A percentile compares a stretch with the other conserved stretches of the same genome.
Conservation (phyloP, 257 asterid species). For the Apocynum venetum region DNA sequence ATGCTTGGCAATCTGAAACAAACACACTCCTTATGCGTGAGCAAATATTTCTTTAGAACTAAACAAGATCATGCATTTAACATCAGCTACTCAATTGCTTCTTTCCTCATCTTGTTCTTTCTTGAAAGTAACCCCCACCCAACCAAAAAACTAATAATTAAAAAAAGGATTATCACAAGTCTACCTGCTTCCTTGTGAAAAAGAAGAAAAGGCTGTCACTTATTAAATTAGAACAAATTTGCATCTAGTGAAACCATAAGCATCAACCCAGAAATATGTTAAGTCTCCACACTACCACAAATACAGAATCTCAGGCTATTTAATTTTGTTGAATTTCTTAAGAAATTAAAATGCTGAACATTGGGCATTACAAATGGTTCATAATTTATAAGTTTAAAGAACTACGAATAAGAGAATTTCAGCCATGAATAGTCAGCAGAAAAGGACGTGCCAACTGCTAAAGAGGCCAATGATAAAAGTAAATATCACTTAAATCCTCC, state of each 20-base stretch:
- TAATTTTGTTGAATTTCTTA: background rate
- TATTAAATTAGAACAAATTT: background rate
- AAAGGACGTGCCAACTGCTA: background rate
- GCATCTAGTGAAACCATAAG: background rate
- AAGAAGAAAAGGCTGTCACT: background rate
- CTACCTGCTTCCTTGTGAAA: background rate
- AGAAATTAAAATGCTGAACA: background rate
- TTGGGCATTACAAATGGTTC: background rate
- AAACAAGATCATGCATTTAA: background rate
- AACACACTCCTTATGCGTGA: background rate
- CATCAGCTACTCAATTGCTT: background rate
- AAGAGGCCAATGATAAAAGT: background rate
- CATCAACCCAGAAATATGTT: background rate
- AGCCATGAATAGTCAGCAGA: background rate
- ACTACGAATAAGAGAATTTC: background rate
- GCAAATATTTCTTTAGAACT: background rate
- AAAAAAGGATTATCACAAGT: background rate
- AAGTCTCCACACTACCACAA: background rate
- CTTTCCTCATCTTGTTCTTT: background rate
- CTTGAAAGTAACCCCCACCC: background rate
- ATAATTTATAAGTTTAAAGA: background rate
- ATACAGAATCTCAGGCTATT: background rate
- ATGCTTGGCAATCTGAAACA: constrained; percentile 65
- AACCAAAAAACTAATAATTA: background rate
- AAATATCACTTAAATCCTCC: background rate